phyloP scores from a whole-genome alignment of 768 basidiomycete species.

The Serendipita sp. region DNA sequence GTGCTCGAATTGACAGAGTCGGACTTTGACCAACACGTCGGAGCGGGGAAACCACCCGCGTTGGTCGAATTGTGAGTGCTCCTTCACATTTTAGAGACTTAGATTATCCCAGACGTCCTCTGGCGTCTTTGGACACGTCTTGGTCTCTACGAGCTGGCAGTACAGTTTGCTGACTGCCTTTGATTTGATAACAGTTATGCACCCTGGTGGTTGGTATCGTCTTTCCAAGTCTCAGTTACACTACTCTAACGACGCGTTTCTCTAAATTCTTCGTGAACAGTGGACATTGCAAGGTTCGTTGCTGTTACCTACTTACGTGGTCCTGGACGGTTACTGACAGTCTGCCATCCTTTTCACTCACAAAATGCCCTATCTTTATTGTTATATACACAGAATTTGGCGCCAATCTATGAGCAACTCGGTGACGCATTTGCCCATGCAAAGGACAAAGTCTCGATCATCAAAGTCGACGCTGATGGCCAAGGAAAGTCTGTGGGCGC shows the following conservation, averaged over 20 bases:
- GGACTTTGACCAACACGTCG: slow-evolving; percentile 63
- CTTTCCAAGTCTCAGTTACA: neutral
- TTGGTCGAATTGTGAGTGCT: slow-evolving; percentile 76
- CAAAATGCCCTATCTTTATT: neutral
- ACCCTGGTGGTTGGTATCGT: slow-evolving; percentile 60
- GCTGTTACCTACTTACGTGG: neutral
- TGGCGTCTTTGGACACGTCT: neutral
- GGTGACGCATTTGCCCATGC: slow-evolving; percentile 69
- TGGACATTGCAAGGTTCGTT: slow-evolving; percentile 69
- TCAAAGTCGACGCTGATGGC: slow-evolving; percentile 88
- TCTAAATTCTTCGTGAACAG: slow-evolving; percentile 19
- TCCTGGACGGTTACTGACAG: neutral
- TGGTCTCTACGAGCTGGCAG: neutral
- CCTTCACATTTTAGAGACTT: slow-evolving; percentile 4
- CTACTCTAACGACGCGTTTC: neutral
- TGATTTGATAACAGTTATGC: slow-evolving; percentile 39
- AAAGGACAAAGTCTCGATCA: slow-evolving; percentile 72
- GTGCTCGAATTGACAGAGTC: slow-evolving; percentile 61
- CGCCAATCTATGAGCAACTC: slow-evolving; percentile 74
- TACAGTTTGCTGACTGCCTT: slow-evolving; percentile 7
- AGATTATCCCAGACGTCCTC: neutral
- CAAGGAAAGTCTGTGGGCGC: slow-evolving; percentile 54
- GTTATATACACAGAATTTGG: slow-evolving; percentile 46
- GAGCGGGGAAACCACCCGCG: slow-evolving; percentile 55
- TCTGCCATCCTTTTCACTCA: neutral